Base-by-base conservation (phyloP, 805 yeast species). In the Isabelozyma rhagii region DNA sequence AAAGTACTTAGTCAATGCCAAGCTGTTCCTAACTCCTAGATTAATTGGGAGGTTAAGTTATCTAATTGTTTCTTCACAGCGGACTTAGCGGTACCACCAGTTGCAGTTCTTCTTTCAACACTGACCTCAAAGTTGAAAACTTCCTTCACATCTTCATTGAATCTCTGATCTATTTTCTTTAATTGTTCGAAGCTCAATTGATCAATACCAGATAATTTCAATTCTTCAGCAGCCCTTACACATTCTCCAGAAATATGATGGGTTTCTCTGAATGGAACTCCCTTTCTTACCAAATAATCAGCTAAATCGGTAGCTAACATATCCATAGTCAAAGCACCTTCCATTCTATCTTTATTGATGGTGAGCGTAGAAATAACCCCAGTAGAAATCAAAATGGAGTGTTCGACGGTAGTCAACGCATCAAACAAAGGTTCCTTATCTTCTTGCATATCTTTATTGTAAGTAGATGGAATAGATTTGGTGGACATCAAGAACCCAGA, bases 281-380 rank as follows among this genome's bases (percentile, higher is more conserved):
- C 99, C 69, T 87, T 92, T 75, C 97, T 86, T 46, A 94, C 99
- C 56, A 94, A 79, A 69, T 94, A 94, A 69, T 94, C 99, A 40
- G 99, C 99, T 59, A 94, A 80, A 68, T 94, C 99, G 31, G 99
- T 94, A 17, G 99, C 99, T 60, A 94, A 81, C 99, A 94, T 94
- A 71, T 94, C 99, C 96, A 93, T 93, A 28, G 98, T 92, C 61
- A 94, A 80, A 0, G 98, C 93, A 42, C 79, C 83, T 59, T 78
- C 80, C 99, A 94, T 94, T 58, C 78, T 84, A 47, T 81, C 86
- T 55, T 80, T 78, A 59, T 87, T 79, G 57, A 92, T 88, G 41
- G 68, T 64, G 60, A 94, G 78, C 1, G 99, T 94, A 3, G 97
- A 90, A 44, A 94, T 78, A 6, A 94, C 98, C 56, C 99, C 99